phyloP scores from a whole-genome alignment of 352 stramenopile genomes.

The Phytopythium litorale region DNA sequence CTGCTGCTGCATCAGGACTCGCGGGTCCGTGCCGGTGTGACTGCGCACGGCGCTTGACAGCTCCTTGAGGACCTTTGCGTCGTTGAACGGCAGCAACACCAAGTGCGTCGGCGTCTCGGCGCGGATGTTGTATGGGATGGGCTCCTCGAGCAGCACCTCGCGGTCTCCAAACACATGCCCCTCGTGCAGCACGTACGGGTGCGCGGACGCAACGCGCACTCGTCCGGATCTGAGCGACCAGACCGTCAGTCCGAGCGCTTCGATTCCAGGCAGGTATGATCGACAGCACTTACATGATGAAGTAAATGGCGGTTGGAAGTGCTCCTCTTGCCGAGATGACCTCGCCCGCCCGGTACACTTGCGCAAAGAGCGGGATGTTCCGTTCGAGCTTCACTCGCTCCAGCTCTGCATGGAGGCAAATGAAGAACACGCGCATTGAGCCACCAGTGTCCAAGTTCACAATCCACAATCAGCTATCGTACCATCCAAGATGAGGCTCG shows the following conservation, averaged over 20 bases:
- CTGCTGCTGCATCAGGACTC: conserved; percentile 29
- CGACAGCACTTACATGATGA: conserved; percentile 50
- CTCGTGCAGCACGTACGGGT: conserved; percentile 48
- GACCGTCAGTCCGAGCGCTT: neutral
- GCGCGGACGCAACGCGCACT: conserved; percentile 62
- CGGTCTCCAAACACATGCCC: conserved; percentile 59
- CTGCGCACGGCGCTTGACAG: conserved; percentile 27
- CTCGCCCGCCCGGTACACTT: conserved; percentile 58
- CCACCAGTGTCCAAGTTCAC: neutral
- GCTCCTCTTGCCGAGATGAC: conserved; percentile 63
- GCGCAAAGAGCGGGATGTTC: conserved; percentile 73
- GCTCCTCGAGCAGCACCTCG: conserved; percentile 68
- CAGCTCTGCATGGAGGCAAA: conserved; percentile 16
- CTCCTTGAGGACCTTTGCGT: conserved; percentile 49
- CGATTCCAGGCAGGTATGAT: neutral
- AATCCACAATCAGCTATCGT: neutral
- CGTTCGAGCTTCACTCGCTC: conserved; percentile 41
- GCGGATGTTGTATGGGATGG: conserved; percentile 61
- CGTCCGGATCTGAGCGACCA: conserved; percentile 38
- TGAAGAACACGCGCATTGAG: neutral
- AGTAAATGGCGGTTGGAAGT: conserved; percentile 69
- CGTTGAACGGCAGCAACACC: conserved; percentile 55
- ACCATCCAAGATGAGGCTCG: conserved; percentile 67
- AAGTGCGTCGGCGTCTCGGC: conserved; percentile 56
- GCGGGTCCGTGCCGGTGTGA: conserved; percentile 24